These are phyloP conservation scores for Leucocoprinus birnbaumii DNA, from an alignment of 768 basidiomycete genomes.

Conservation along the genomic window DNA sequence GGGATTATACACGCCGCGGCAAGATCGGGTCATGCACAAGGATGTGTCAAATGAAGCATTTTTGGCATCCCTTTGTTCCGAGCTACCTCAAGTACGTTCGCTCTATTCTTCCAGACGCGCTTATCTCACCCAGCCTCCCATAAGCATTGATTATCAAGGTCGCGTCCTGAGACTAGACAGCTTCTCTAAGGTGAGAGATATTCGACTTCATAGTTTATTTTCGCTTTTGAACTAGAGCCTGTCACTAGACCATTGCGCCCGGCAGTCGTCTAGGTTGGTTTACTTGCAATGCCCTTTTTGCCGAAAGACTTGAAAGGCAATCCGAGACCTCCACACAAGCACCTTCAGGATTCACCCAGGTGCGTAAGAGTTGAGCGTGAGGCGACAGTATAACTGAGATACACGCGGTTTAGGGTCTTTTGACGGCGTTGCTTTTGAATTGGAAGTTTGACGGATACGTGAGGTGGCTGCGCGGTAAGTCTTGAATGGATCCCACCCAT, in stretches of 20 bases:
- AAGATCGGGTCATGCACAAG: conserved; percentile 21
- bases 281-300: conserved; percentile 73
- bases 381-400: background rate
- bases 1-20: conserved; percentile 48
- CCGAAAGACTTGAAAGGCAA: conserved; percentile 69
- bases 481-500: background rate
- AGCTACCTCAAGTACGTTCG: conserved; percentile 50
- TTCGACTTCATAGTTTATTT: background rate
- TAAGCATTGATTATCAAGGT: conserved; percentile 70
- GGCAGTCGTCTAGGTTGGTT: conserved; percentile 80
- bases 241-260: conserved; percentile 65
- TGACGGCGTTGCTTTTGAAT: conserved; percentile 55
- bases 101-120: background rate
- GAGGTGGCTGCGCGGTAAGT: conserved; percentile 69
- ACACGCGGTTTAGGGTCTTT: conserved; percentile 32
- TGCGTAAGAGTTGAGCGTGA: conserved; percentile 16
- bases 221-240: background rate
- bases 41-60: conserved; percentile 33
- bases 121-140: background rate
- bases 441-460: conserved; percentile 75
- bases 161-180: conserved; percentile 83
- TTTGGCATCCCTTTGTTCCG: conserved; percentile 52
- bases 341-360: conserved; percentile 73
- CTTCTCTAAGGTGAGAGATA: conserved; percentile 59
- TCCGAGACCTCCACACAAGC: conserved; percentile 68